These are phyloP conservation scores for Candida peoriensis DNA, from an alignment of 805 yeast genomes.

Conservation along the genomic window DNA sequence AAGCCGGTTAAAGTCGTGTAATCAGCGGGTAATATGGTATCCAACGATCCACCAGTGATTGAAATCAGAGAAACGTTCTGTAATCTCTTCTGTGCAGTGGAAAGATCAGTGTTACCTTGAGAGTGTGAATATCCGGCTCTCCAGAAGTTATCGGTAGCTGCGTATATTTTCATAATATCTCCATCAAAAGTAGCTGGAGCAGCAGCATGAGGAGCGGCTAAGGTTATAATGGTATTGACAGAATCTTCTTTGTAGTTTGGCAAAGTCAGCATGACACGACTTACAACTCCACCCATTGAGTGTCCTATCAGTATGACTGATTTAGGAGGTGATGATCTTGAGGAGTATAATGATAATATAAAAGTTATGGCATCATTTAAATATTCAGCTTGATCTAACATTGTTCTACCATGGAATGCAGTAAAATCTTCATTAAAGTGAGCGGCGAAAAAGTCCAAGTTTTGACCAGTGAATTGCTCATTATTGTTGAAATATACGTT, in stretches of 20 bases:
- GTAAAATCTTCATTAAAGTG: constrained; percentile 96
- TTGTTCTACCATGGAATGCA: constrained; percentile 91
- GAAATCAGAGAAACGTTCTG: constrained; percentile 67
- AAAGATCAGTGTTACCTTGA: constrained; percentile 35
- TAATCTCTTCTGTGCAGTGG: constrained; percentile 43
- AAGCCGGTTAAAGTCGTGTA: constrained; percentile 71
- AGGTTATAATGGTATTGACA: constrained; percentile 76
- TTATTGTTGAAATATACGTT: constrained; percentile 39
- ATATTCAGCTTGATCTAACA: constrained; percentile 91
- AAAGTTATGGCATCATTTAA: constrained; percentile 81
- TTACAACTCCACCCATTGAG: constrained; percentile 97
- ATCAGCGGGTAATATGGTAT: constrained; percentile 82
- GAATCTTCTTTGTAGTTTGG: constrained; percentile 70
- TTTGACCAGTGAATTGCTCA: constrained; percentile 29
- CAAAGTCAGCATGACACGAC: constrained; percentile 75
- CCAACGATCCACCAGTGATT: constrained; percentile 83
- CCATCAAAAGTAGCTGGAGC: constrained; percentile 94
- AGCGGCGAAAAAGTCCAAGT: constrained; percentile 82
- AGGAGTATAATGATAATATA: constrained; percentile 61
- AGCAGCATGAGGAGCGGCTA: constrained; percentile 88
- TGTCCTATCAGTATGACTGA: constrained; percentile 84
- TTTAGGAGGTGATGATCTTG: constrained; percentile 38
- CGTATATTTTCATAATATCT: constrained; percentile 70
- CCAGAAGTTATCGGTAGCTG: constrained; percentile 79
- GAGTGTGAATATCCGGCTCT: constrained; percentile 49